phyloP scores from a whole-genome alignment of 345 rosid genomes.

The Populus pruinosa region DNA sequence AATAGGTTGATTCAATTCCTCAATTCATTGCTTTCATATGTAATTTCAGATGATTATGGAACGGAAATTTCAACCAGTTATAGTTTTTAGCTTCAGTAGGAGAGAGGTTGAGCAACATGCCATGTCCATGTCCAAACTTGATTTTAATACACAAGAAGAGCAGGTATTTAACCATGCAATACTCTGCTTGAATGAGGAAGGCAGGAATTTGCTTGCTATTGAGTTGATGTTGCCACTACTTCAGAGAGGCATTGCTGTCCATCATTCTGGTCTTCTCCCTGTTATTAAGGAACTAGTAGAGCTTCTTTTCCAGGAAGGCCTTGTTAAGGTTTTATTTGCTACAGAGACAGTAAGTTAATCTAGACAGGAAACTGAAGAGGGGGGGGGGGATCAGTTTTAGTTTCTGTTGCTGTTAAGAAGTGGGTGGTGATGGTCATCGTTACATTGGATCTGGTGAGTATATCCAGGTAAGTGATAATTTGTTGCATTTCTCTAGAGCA shows the following conservation, averaged over 20 bases:
- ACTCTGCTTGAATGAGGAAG: constrained; percentile 90
- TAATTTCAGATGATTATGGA: constrained; percentile 91
- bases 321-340: constrained; percentile 95
- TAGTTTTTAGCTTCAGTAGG: constrained; percentile 98
- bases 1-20: not conserved
- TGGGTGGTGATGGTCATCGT: constrained; percentile 99
- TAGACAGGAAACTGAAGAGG: not conserved
- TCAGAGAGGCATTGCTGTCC: constrained; percentile 96
- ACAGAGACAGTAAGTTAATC: constrained; percentile 82
- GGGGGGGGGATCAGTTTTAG: not conserved
- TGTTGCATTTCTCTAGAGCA: not conserved
- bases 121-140: constrained; percentile 96
- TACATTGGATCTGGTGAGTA: constrained; percentile 95
- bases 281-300: constrained; percentile 96
- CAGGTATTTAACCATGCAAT: constrained; percentile 77
- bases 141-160: constrained; percentile 84
- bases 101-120: constrained; percentile 98
- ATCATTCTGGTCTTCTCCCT: constrained; percentile 99
- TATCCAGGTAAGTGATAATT: constrained; percentile 70
- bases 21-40: not conserved
- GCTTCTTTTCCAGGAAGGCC: constrained; percentile 99
- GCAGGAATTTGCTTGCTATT: constrained; percentile 89
- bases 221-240: constrained; percentile 94
- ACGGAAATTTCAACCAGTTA: constrained; percentile 86
- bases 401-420: constrained; percentile 59